Evolutionary conservation across 306 rosid species (phyloP), one percentile per base, ranked within the genome.

Genomic region (Macrotyloma uniflorum): DNA sequence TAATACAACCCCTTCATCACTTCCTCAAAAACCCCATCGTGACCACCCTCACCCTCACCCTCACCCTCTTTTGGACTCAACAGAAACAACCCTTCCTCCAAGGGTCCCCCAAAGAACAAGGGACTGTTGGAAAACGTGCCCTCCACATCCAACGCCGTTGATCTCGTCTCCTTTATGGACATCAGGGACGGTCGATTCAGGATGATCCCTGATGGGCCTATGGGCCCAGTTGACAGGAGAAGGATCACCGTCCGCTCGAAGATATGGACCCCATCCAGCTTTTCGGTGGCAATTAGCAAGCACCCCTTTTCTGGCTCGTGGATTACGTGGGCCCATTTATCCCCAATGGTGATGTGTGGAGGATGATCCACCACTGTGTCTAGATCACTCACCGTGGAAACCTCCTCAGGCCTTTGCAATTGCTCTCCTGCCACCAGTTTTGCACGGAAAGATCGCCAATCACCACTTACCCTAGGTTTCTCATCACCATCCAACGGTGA

Each of bases 361-460:
- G 86, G 79, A 8, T 28, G 83, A 83, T 85, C 78, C 74, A 46
- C 67, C 76, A 51, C 85, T 2, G 61, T 55, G 80, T 93, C 91
- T 1, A 84, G 93, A 84, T 85, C 88, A 42, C 23, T 82, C 30
- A 68, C 14, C 2, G 82, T 19, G 51, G 91, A 64, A 20, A 82
- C 75, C 38, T 57, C 81, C 38, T 83, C 79, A 0, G 85, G 28
- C 62, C 76, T 80, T 16, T 51, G 36, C 14, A 50, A 66, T 49
- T 82, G 82, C 7, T 91, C 89, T 51, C 89, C 85, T 1, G 93
- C 97, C 18, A 95, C 96, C 51, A 95, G 63, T 50, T 83, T 89
- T 51, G 98, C 98, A n/a, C 98, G 85, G 80, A 92, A 95, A 11
- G 90, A 82, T 83, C 98, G 77, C 98, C 98, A 95, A 79, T 95